phyloP scores from a whole-genome alignment of 2,329 filamentous ascomycete genomes.

The Colletotrichum sp. region DNA sequence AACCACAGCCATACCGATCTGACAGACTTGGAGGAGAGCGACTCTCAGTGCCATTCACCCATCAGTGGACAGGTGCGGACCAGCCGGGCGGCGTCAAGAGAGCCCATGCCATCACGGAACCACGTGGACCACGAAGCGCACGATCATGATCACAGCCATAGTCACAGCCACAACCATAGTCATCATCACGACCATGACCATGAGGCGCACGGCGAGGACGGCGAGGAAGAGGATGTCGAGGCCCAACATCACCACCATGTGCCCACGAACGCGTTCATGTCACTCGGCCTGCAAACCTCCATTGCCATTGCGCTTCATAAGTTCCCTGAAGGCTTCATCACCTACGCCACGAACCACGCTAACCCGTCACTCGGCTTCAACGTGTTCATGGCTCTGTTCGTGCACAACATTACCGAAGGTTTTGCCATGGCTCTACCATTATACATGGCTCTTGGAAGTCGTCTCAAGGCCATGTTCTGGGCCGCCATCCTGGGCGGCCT shows the following conservation, averaged over 20 bases:
- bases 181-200: slow-evolving; percentile 4
- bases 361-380: slow-evolving; percentile 87
- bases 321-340: slow-evolving; percentile 86
- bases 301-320: slow-evolving; percentile 97
- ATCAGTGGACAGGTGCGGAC: slow-evolving; percentile 38
- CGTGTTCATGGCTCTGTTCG: slow-evolving; percentile 94
- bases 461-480: slow-evolving; percentile 83
- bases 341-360: slow-evolving; percentile 96
- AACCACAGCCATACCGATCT: slow-evolving; percentile 30
- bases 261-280: slow-evolving; percentile 89
- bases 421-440: slow-evolving; percentile 93
- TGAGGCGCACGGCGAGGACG: slow-evolving; percentile 33
- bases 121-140: slow-evolving; percentile 27
- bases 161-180: slow-evolving; percentile 8
- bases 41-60: slow-evolving; percentile 30
- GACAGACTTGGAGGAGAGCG: slow-evolving; percentile 33
- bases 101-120: slow-evolving; percentile 30
- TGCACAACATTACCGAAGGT: slow-evolving; percentile 98
- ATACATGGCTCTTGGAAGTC: slow-evolving; percentile 86
- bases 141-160: slow-evolving; percentile 25
- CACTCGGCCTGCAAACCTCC: slow-evolving; percentile 94
- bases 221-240: slow-evolving; percentile 45
- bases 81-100: slow-evolving; percentile 44
- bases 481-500: slow-evolving; percentile 83
- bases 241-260: slow-evolving; percentile 89